Conservation (phyloP, 2,329 filamentous ascomycete species). For the Xylariaceae sp. region DNA sequence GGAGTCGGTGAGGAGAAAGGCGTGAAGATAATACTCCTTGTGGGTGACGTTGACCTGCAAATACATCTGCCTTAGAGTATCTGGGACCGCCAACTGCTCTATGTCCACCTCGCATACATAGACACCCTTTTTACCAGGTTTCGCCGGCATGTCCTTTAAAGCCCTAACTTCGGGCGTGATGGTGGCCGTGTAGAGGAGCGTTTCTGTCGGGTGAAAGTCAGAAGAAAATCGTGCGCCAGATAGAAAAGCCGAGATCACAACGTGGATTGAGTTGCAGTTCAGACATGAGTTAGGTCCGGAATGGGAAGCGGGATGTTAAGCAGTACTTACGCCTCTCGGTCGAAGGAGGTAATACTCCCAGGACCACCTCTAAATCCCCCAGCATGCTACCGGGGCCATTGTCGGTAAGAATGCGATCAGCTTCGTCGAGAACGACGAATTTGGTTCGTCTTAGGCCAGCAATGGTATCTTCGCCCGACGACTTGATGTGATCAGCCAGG, state of each 20-base stretch:
- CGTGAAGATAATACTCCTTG: constrained; percentile 81
- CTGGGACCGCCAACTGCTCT: constrained; percentile 67
- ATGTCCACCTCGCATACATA: constrained; percentile 88
- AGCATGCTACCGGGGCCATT: constrained; percentile 79
- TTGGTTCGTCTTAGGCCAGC: constrained; percentile 71
- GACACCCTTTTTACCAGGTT: constrained; percentile 65
- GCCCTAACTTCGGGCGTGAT: constrained; percentile 88
- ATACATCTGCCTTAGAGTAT: constrained; percentile 77
- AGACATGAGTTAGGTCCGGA: background rate
- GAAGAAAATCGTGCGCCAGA: background rate
- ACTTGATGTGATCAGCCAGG: constrained; percentile 87
- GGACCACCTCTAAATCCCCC: constrained; percentile 85
- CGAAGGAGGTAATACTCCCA: constrained; percentile 73
- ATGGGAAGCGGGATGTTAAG: background rate
- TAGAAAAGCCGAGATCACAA: background rate
- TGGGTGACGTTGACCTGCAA: constrained; percentile 85
- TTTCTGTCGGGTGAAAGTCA: constrained; percentile 43
- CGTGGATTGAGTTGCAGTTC: background rate
- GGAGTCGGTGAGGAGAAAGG: constrained; percentile 71
- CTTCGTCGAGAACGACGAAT: constrained; percentile 92
- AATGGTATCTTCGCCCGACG: constrained; percentile 85
- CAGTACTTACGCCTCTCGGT: constrained; percentile 52
- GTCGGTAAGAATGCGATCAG: constrained; percentile 76
- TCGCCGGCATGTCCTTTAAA: constrained; percentile 69
- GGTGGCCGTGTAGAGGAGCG: constrained; percentile 91